A percentile compares a stretch with the other conserved stretches of the same genome.
These are phyloP conservation scores for Suillus brevipes DNA, from an alignment of 768 basidiomycete genomes.

Conservation along the genomic window DNA sequence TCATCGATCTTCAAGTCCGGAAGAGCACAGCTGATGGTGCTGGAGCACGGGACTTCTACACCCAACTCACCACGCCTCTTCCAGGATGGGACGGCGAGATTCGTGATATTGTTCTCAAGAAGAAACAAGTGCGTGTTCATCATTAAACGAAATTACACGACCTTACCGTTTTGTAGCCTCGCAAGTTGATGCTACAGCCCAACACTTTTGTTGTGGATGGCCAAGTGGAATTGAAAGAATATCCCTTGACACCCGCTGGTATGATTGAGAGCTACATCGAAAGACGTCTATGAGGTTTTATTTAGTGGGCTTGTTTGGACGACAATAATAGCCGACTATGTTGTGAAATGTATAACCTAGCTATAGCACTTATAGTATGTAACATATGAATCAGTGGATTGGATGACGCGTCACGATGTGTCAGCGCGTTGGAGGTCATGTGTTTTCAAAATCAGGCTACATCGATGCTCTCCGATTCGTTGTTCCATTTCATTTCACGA, in stretches of 20 bases:
- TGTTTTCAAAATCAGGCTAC: constrained; percentile 12
- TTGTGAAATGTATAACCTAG: neutral
- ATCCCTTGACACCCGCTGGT: constrained; percentile 70
- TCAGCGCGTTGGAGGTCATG: constrained; percentile 19
- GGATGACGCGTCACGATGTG: neutral
- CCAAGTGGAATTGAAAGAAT: constrained; percentile 77
- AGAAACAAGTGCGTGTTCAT: constrained; percentile 62
- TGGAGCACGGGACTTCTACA: constrained; percentile 79
- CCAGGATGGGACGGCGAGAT: constrained; percentile 74
- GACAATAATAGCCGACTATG: neutral
- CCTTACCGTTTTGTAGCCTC: constrained; percentile 48
- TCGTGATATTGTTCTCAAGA: constrained; percentile 72
- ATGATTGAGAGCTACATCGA: constrained; percentile 84
- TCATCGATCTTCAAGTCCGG: constrained; percentile 79
- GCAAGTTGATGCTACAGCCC: constrained; percentile 84
- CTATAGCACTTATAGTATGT: neutral
- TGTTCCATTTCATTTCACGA: neutral
- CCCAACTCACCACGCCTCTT: constrained; percentile 72
- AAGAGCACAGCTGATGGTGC: constrained; percentile 84
- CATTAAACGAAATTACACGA: neutral
- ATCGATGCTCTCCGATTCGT: neutral
- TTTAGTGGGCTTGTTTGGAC: neutral
- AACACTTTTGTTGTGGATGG: constrained; percentile 69
- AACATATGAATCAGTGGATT: neutral
- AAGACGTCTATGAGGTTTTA: constrained; percentile 44